Base-by-base conservation (phyloP, 768 basidiomycete species). In the Leccinum disarticulatum region DNA sequence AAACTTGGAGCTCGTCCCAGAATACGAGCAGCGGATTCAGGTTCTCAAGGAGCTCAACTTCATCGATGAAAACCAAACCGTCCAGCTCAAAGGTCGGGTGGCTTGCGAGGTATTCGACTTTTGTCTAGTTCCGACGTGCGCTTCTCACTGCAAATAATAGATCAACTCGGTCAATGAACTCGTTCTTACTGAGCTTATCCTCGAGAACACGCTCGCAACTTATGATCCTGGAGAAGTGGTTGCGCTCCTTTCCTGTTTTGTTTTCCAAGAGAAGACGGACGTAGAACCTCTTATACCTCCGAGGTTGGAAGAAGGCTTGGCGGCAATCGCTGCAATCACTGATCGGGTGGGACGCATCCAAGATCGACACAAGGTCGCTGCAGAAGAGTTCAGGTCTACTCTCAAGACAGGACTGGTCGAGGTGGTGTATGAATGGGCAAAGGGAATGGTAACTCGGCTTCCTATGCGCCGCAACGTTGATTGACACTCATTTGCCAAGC, bases 81-180 rank as follows among this genome's bases (percentile, higher is more conserved):
- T 99, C 3, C 82, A 93, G 31, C 81, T 99, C 53, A 99, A 99
- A 72, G 97, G 97, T 17, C 86, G 97, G 52, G 97, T 99, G 15
- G 97, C 97, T 33, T 99, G 97, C 78, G 97, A 99, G 81, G 95
- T 95, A 60, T 54, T 76, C 27, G 35, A 22, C 4, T 10, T 27
- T 27, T 50, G 30, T 49, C 55, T 56, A 1, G 11, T 14, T 15
- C 9, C 52, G 50, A 36, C 22, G 27, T 43, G 25, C 30, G 28
- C 19, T 28, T 38, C 33, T 59, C 36, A 64, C 36, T 4, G 6
- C 57, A 47, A 41, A 63, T 48, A 11, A 58, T 67, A 98, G 95
- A 98, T 99, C 71, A 99, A 99, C 72, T 98, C 96, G 7, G 93
- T 90, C n/a, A 93, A 93, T 62, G 97, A 98, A 68, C 90, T 99